phyloP scores from a whole-genome alignment of 2,329 filamentous ascomycete genomes.

The Pleoardoris graminearum region DNA sequence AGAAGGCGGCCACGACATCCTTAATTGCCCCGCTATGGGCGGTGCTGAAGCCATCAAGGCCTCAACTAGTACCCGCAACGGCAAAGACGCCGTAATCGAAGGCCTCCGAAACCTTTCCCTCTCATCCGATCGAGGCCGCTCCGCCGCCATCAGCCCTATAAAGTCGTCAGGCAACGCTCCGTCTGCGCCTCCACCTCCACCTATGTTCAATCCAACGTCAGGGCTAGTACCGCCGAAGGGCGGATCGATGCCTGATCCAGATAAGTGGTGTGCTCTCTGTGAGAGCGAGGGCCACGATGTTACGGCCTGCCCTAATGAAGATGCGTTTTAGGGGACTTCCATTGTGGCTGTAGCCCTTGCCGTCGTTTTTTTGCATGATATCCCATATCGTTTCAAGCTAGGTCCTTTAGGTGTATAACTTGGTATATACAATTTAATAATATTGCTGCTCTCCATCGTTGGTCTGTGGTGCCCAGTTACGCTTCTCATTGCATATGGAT shows the following conservation, averaged over 20 bases:
- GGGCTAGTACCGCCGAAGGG: constrained; percentile 42
- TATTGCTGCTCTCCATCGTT: not conserved
- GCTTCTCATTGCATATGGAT: no score
- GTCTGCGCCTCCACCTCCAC: constrained; percentile 40
- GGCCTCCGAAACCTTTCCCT: constrained; percentile 40
- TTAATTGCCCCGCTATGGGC: constrained; percentile 90
- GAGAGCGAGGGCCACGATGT: constrained; percentile 96
- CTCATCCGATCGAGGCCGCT: constrained; percentile 33
- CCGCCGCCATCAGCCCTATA: constrained; percentile 34
- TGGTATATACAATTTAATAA: constrained; percentile 10
- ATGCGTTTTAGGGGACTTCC: constrained; percentile 56
- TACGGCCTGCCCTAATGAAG: constrained; percentile 91
- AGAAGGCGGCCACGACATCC: constrained; percentile 85
- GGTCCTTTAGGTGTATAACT: constrained; percentile 1
- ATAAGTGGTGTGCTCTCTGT: constrained; percentile 96
- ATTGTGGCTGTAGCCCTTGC: constrained; percentile 7
- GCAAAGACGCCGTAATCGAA: constrained; percentile 39
- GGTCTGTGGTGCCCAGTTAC: no score
- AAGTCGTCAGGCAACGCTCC: constrained; percentile 43
- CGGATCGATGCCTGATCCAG: constrained; percentile 60
- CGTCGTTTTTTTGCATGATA: constrained; percentile 22
- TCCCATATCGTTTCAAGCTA: constrained; percentile 15
- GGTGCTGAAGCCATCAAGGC: constrained; percentile 51
- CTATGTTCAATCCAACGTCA: constrained; percentile 27
- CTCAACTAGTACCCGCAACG: constrained; percentile 23